phyloP scores from a whole-genome alignment of 768 basidiomycete species.

The Chiua virens region DNA sequence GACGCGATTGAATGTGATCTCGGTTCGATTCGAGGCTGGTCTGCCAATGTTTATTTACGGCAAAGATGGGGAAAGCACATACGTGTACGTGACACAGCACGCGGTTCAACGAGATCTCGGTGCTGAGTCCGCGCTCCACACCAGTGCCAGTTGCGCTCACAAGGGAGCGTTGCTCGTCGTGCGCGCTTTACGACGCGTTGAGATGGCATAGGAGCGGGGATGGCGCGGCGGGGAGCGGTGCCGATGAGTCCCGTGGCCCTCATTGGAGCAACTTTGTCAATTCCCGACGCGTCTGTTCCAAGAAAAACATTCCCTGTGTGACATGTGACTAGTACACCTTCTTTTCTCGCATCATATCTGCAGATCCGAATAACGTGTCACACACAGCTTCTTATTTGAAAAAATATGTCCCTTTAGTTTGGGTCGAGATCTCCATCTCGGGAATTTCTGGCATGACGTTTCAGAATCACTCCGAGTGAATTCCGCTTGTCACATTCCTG shows the following conservation, averaged over 20 bases:
- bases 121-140: not conserved
- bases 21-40: conserved; percentile 20
- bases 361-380: conserved; percentile 34
- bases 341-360: conserved; percentile 24
- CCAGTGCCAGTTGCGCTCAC: not conserved
- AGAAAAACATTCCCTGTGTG: conserved; percentile 14
- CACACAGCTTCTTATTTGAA: conserved; percentile 29
- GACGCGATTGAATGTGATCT: conserved; percentile 26
- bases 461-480: not conserved
- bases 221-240: not conserved
- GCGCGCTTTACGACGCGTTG: not conserved
- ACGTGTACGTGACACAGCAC: conserved; percentile 25
- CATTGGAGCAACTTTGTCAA: too few species aligned
- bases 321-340: conserved; percentile 17
- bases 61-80: conserved; percentile 17
- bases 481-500: not conserved
- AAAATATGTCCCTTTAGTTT: conserved; percentile 17
- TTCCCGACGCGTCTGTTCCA: too few species aligned
- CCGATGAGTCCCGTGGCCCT: too few species aligned
- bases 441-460: conserved; percentile 5
- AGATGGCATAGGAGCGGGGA: conserved; percentile 10
- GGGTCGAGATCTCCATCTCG: conserved; percentile 13
- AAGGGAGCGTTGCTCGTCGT: not conserved
- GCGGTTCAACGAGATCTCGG: conserved; percentile 9
- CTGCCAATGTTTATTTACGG: conserved; percentile 32